Base-by-base conservation (phyloP, 192 early-diverging fungal species). In the Lobosporangium transversale region DNA sequence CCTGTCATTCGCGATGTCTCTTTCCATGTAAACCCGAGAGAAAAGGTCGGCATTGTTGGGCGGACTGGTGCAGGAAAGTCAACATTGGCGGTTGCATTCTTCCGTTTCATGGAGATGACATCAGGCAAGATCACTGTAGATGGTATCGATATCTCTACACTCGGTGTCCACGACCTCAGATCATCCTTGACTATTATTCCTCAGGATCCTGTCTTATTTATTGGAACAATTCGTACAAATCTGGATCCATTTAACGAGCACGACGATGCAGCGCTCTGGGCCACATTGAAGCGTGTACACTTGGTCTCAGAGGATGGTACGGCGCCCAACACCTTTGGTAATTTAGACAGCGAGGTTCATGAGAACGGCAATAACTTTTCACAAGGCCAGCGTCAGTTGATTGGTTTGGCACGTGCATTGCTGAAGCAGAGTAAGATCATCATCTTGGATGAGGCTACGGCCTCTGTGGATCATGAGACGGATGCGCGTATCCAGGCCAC, bases 31-130 rank as follows among this genome's bases (percentile, higher is more conserved):
- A 81, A 81, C 3, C 85, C 90, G 11, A 61, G 80, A 21, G 86
- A 88, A 78, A 95, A 94, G 70, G 91, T 98, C 65, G 97, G 94
- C 40, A 89, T 98, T 47, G 94, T 96, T 48, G 96, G 96, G 14
- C 87, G 96, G 12, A 89, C 88, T 27, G 88, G 88, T 30, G 82
- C 88, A 10, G 88, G 88, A 56, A 89, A 89, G 52, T 92, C 90
- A 21, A 91, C 91, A 0, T 58, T 96, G 44, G 87, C 89, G 8
- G 80, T 94, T 54, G 85, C 93, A 0, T 84, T 96, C 27, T 87
- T 95, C 69, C 87, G 94, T n/a, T 91, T 97, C 43, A 81, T 95
- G 54, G 93, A 94, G 62, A 80, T 89, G 1, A 74, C 85, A 2
- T 65, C 83, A 11, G 94, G 94, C 20, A 58, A 61, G 47, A 94